phyloP scores from a whole-genome alignment of 441 rosid genomes.

The Euphorbia schlechtendalii region DNA sequence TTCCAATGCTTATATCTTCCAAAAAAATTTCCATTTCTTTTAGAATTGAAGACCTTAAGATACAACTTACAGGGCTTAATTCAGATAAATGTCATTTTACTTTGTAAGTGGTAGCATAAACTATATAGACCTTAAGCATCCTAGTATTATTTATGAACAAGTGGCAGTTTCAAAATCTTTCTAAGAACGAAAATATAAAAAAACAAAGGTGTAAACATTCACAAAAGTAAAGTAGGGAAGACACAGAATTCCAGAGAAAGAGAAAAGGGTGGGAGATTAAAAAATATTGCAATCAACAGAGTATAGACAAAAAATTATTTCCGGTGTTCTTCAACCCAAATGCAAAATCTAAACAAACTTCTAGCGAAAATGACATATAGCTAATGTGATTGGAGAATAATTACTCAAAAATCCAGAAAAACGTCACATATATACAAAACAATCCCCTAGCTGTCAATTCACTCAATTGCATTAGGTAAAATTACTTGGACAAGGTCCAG shows the following conservation, averaged over 20 bases:
- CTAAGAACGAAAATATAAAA: no score
- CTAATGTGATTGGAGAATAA: neutral
- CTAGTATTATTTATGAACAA: no score
- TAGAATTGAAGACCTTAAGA: no score
- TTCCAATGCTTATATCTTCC: neutral
- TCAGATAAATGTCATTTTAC: no score
- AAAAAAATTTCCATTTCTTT: no score
- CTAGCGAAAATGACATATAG: slow-evolving; percentile 5
- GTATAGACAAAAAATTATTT: neutral
- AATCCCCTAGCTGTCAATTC: neutral
- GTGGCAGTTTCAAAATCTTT: no score
- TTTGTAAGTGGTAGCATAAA: no score
- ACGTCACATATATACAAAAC: neutral
- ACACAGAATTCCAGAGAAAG: neutral
- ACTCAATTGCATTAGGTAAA: neutral
- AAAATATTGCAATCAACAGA: neutral
- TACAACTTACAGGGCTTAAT: no score
- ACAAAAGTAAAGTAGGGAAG: neutral
- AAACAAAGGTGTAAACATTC: no score
- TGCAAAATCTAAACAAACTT: neutral
- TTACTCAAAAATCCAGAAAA: neutral
- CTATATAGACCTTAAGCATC: no score
- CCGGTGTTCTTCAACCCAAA: slow-evolving; percentile 1
- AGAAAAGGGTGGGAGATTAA: neutral
- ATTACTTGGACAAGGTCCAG: neutral